Base-by-base conservation (phyloP, 352 stramenopile genomes). In the Globisporangium cederbergense region DNA sequence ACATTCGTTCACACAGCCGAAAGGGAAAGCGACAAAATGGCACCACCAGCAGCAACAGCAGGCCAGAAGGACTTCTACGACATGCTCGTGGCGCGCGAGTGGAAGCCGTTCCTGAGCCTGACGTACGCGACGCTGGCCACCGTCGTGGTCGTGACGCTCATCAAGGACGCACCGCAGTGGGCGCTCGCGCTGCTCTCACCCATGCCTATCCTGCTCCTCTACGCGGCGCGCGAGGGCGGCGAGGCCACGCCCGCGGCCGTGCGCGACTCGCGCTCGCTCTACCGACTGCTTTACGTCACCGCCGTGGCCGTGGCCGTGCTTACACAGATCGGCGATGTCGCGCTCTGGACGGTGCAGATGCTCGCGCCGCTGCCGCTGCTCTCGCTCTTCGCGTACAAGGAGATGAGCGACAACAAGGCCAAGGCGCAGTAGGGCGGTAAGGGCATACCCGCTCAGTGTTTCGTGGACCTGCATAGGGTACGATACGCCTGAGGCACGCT, bases 221-320 rank as follows among this genome's bases (percentile, higher is more conserved):
- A 57, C 51, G 51, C 51, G 16, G 32, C 38, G 25, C 51, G 51
- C 18, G 51, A 57, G 51, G 38, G 51, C 30, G 18, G 16, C 16
- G 25, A 32, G n/a, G 28, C 34, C 25, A 57, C 51, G 8, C 51
- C 51, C 51, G 30, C 51, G 51, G 51, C 51, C 7, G 28, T 57
- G 51, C 51, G 51, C 32, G 30, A 57, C 51, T 22, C 51, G 30
- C 51, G 51, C 30, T 57, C 51, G 28, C 30, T 57, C 51, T 57
- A 30, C 28, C 51, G 51, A 4, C 51, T 57, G 2, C 14, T 43
- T 0, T 57, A 57, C 30, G 30, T 22, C 14, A 57, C 51, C 6
- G 51, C 34, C 20, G 51, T 38, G 30, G 51, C 51, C 2, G 25
- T 57, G 16, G 30, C 34, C 7, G n/a, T 43, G 7, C 2, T 57